Percentiles rank a stretch among this genome's conserved stretches.
Evolutionary conservation across 140 eudicot species (phyloP).

Genomic region (Erigeron philadelphicus): DNA sequence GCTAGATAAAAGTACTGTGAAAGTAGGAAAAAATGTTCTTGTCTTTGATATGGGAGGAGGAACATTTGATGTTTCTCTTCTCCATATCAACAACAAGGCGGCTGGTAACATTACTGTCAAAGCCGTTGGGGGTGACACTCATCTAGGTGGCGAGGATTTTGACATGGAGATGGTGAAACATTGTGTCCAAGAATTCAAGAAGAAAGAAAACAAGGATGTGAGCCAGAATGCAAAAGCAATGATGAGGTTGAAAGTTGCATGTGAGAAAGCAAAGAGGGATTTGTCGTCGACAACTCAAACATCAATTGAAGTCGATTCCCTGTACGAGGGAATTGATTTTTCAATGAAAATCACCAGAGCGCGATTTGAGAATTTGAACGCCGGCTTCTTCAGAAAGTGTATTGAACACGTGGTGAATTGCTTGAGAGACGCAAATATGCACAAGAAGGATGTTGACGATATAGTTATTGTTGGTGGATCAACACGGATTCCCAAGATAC

Average conservation of each 20-base stretch:
- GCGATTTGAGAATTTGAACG: neutral
- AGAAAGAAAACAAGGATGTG: neutral
- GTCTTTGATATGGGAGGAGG: slow-evolving; percentile 1
- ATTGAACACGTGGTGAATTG: neutral
- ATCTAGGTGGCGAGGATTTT: neutral
- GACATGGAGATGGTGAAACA: neutral
- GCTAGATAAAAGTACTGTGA: neutral
- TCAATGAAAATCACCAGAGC: neutral
- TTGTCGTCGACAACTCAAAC: neutral
- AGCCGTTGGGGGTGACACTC: neutral
- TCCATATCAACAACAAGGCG: neutral
- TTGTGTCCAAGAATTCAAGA: neutral
- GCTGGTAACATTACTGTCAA: neutral
- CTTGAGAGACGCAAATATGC: neutral
- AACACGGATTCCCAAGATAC: neutral
- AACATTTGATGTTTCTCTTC: slow-evolving; percentile 1
- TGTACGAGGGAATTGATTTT: neutral
- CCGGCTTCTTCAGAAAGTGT: neutral
- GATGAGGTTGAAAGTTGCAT: neutral
- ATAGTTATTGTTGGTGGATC: neutral
- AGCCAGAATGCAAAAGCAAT: neutral
- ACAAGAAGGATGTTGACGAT: slow-evolving; percentile 1
- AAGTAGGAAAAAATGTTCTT: neutral
- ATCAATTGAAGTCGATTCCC: neutral
- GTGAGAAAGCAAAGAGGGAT: neutral